A percentile compares a stretch with the other conserved stretches of the same genome.
These are phyloP conservation scores for Blastomyces emzantsi DNA, from an alignment of 2,329 filamentous ascomycete genomes.

Conservation along the genomic window DNA sequence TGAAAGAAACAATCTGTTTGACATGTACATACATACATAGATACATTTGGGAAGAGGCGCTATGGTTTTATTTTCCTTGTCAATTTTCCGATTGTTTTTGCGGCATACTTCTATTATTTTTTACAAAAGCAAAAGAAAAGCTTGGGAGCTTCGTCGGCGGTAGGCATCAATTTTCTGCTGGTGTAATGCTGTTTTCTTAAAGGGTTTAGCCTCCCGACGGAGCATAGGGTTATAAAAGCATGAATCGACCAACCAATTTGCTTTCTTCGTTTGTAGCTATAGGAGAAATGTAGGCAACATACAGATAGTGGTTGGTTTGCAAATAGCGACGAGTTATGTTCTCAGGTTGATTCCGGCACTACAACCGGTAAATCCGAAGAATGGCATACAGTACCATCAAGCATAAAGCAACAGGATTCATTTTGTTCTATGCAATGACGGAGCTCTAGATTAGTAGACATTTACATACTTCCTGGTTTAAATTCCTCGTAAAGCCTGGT, in stretches of 20 bases:
- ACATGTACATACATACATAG: conserved; percentile 10
- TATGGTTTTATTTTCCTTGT: conserved; percentile 1
- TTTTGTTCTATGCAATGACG: not conserved
- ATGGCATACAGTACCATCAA: not conserved
- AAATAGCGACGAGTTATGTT: not conserved
- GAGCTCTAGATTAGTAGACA: not conserved
- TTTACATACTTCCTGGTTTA: not conserved
- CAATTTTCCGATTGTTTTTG: not conserved
- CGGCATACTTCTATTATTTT: not conserved
- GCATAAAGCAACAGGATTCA: not conserved
- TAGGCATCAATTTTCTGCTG: not conserved
- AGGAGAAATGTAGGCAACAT: not conserved
- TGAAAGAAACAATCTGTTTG: not conserved
- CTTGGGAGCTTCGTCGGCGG: not conserved
- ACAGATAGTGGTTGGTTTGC: not conserved
- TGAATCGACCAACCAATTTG: not conserved
- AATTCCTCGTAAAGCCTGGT: not conserved
- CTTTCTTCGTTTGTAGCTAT: not conserved
- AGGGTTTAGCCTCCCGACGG: not conserved
- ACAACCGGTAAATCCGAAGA: not conserved
- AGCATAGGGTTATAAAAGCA: not conserved
- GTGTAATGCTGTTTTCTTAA: not conserved
- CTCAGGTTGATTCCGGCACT: not conserved
- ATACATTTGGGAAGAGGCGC: conserved; percentile 3
- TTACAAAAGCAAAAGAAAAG: not conserved